A percentile compares a stretch with the other conserved stretches of the same genome.
Conservation (phyloP, 1,139 yeast species). For the Pichia sp. region DNA sequence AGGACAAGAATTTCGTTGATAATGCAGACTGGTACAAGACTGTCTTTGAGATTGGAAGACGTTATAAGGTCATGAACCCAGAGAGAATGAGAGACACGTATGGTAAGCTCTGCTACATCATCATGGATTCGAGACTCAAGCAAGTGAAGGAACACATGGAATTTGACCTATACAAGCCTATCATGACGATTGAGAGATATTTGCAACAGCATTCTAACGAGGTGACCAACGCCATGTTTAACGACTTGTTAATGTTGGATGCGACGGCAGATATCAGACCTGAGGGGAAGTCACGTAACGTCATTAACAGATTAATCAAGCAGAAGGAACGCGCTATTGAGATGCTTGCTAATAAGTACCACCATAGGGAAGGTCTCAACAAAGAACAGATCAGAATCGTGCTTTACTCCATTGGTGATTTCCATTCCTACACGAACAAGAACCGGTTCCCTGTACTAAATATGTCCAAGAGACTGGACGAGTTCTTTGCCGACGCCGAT, state of each 20-base stretch:
- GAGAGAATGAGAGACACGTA: slow-evolving; percentile 67
- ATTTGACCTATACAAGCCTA: slow-evolving; percentile 63
- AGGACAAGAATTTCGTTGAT: slow-evolving; percentile 54
- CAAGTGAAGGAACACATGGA: slow-evolving; percentile 62
- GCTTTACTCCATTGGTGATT: slow-evolving; percentile 67
- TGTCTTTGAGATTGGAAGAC: slow-evolving; percentile 66
- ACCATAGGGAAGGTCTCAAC: slow-evolving; percentile 28
- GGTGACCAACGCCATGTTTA: slow-evolving; percentile 33
- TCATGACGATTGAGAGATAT: slow-evolving; percentile 49
- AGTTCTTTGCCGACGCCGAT: slow-evolving; percentile 38
- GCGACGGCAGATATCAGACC: slow-evolving; percentile 63
- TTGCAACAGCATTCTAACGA: slow-evolving; percentile 32
- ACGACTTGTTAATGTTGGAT: slow-evolving; percentile 47
- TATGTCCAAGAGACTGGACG: slow-evolving; percentile 47
- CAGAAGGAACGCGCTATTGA: slow-evolving; percentile 61
- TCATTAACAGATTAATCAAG: slow-evolving; percentile 49
- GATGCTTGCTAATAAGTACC: slow-evolving; percentile 39
- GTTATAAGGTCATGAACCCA: slow-evolving; percentile 75
- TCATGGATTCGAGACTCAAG: slow-evolving; percentile 69
- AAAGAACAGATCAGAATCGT: slow-evolving; percentile 60
- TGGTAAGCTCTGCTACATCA: slow-evolving; percentile 71
- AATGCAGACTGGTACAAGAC: slow-evolving; percentile 63
- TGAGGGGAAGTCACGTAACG: slow-evolving; percentile 42
- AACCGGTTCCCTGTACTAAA: slow-evolving; percentile 58
- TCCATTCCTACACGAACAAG: slow-evolving; percentile 60